Percentiles rank a stretch among this genome's conserved stretches.
Conservation (phyloP, 768 basidiomycete species). For the Aureoboletus auriporus region DNA sequence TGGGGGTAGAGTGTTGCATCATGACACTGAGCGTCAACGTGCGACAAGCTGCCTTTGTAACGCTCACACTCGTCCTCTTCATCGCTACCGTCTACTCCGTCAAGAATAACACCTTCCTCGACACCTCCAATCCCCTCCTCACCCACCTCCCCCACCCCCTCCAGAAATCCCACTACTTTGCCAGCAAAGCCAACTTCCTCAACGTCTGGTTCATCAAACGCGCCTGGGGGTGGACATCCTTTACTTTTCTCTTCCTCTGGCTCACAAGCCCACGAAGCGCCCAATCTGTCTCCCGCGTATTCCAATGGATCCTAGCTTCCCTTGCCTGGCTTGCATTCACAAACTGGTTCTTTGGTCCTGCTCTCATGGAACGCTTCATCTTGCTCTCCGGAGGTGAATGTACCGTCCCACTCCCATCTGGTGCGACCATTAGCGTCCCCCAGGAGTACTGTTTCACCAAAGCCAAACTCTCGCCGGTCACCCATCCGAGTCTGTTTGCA, state of each 20-base stretch:
- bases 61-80: constrained; percentile 45
- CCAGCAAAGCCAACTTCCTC: constrained; percentile 73
- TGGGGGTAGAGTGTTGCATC: background rate
- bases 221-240: constrained; percentile 88
- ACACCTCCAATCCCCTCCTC: constrained; percentile 78
- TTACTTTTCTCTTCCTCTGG: constrained; percentile 57
- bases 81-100: constrained; percentile 67
- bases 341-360: constrained; percentile 85
- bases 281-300: constrained; percentile 40
- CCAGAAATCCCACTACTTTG: constrained; percentile 63
- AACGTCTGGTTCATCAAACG: constrained; percentile 88
- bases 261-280: constrained; percentile 48
- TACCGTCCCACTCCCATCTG: constrained; percentile 57
- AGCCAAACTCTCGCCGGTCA: constrained; percentile 47
- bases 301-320: constrained; percentile 58
- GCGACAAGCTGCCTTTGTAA: constrained; percentile 34
- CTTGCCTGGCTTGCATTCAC: constrained; percentile 72
- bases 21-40: constrained; percentile 20
- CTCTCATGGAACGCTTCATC: constrained; percentile 64
- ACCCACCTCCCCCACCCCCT: constrained; percentile 68
- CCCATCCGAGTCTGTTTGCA: constrained; percentile 64
- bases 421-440: constrained; percentile 51
- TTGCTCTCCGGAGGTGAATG: constrained; percentile 74
- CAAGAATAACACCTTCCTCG: constrained; percentile 63
- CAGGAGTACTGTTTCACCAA: constrained; percentile 51